Percentiles rank a stretch among this genome's conserved stretches.
Conservation (phyloP, 495 filamentous ascomycete species). For the Penicillium taxi region DNA sequence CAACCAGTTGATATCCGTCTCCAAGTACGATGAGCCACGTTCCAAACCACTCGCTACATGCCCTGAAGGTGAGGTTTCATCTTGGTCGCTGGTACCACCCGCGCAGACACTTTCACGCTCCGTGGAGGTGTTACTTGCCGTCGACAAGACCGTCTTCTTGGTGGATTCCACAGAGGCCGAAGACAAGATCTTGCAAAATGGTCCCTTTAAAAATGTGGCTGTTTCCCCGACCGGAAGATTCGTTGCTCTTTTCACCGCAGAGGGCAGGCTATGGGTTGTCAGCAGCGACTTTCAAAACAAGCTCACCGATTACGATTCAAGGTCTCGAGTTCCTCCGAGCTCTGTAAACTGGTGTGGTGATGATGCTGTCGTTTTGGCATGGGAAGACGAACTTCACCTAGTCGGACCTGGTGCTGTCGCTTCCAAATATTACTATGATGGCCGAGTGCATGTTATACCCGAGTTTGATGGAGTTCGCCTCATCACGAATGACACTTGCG, state of each 20-base stretch:
- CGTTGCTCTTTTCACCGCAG: conserved; percentile 74
- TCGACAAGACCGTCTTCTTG: conserved; percentile 75
- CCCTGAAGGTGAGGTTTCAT: conserved; percentile 70
- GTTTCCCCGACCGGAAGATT: conserved; percentile 88
- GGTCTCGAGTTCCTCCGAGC: conserved; percentile 74
- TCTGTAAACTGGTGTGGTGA: conserved; percentile 95
- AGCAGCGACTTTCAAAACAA: conserved; percentile 89
- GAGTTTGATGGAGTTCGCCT: conserved; percentile 85
- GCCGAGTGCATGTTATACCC: conserved; percentile 77
- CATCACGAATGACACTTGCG: conserved; percentile 84
- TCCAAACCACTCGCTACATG: conserved; percentile 73
- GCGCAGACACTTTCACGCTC: conserved; percentile 87
- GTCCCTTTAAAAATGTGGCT: conserved; percentile 82
- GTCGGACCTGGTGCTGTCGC: conserved; percentile 76
- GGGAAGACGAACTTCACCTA: conserved; percentile 97
- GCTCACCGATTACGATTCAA: conserved; percentile 84
- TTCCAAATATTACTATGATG: conserved; percentile 81
- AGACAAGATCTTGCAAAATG: conserved; percentile 81
- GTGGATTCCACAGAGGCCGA: conserved; percentile 84
- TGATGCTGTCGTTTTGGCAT: conserved; percentile 85
- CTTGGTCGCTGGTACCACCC: conserved; percentile 86
- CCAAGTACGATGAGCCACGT: conserved; percentile 82
- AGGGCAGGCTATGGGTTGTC: conserved; percentile 87
- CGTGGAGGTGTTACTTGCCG: conserved; percentile 86
- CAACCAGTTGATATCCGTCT: conserved; percentile 79